Evolutionary conservation across 176 grass and related monocot genomes (phyloP).

Genomic region (Zoysia japonica): DNA sequence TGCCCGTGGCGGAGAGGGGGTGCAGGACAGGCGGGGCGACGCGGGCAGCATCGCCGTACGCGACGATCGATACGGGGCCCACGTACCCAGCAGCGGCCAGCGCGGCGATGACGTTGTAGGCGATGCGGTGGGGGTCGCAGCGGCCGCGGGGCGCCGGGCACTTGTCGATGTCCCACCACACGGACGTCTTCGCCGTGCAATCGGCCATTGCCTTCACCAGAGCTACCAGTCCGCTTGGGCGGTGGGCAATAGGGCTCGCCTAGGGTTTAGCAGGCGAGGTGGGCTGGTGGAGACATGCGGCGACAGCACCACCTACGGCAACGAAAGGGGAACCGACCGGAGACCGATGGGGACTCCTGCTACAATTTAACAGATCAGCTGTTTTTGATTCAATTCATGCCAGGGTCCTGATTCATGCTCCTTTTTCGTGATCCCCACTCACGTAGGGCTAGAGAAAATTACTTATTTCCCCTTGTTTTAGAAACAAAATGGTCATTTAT

Average conservation of each 20-base stretch:
- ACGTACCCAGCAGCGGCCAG: slow-evolving; percentile 55
- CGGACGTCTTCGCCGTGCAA: slow-evolving; percentile 62
- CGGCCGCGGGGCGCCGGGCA: slow-evolving; percentile 54
- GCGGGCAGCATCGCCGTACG: slow-evolving; percentile 62
- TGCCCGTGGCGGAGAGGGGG: slow-evolving; percentile 78
- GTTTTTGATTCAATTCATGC: no score
- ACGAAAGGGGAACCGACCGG: not conserved
- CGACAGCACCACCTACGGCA: slow-evolving; percentile 11
- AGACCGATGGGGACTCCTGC: not conserved
- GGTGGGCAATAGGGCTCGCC: not conserved
- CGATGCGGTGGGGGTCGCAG: slow-evolving; percentile 63
- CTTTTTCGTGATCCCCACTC: not conserved
- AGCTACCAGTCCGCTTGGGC: not conserved
- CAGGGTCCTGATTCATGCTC: not conserved
- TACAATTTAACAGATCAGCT: slow-evolving; percentile 4
- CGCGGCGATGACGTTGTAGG: slow-evolving; percentile 66
- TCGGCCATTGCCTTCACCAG: slow-evolving; percentile 22
- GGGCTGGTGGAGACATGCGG: not conserved
- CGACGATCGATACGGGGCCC: slow-evolving; percentile 64
- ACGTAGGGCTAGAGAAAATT: no score
- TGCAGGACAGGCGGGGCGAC: slow-evolving; percentile 37
- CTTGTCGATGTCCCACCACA: slow-evolving; percentile 94
- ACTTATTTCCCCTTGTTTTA: no score
- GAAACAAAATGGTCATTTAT: no score
- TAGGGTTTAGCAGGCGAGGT: slow-evolving; percentile 41